phyloP scores from a whole-genome alignment of 768 basidiomycete species.

The Mycena leptocephala region DNA sequence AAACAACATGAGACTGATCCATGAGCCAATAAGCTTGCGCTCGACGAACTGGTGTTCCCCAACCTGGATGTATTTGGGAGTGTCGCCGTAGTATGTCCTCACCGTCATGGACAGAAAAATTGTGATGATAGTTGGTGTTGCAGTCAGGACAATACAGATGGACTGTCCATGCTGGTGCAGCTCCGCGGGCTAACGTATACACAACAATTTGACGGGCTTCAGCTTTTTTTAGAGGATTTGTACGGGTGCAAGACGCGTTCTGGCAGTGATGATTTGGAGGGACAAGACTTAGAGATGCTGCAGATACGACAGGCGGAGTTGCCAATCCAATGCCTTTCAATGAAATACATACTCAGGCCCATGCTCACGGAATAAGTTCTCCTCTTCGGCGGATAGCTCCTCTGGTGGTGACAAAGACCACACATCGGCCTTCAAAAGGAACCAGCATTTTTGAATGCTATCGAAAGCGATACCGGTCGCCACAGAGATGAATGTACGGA shows the following conservation, averaged over 20 bases:
- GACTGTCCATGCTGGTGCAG: not conserved
- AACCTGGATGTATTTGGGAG: conserved; percentile 41
- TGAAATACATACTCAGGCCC: too few species aligned
- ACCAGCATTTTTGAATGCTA: too few species aligned
- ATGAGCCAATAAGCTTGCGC: conserved; percentile 26
- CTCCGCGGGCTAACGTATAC: not conserved
- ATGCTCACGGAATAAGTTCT: too few species aligned
- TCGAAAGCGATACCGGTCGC: too few species aligned
- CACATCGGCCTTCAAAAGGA: too few species aligned
- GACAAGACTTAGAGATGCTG: not conserved
- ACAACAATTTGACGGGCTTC: conserved; percentile 31
- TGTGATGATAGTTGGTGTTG: not conserved
- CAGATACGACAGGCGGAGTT: too few species aligned
- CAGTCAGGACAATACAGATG: not conserved
- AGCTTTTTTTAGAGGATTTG: conserved; percentile 36
- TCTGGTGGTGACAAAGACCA: too few species aligned
- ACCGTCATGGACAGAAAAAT: not conserved
- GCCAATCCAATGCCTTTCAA: too few species aligned
- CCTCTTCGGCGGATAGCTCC: too few species aligned
- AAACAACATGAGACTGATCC: conserved; percentile 36
- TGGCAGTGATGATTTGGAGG: not conserved
- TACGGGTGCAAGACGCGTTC: not conserved
- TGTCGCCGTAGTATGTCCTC: conserved; percentile 39
- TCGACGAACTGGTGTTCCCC: conserved; percentile 46
- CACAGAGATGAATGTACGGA: too few species aligned